These are phyloP conservation scores for Salvia splendens DNA, from an alignment of 257 asterid genomes.

Conservation along the genomic window DNA sequence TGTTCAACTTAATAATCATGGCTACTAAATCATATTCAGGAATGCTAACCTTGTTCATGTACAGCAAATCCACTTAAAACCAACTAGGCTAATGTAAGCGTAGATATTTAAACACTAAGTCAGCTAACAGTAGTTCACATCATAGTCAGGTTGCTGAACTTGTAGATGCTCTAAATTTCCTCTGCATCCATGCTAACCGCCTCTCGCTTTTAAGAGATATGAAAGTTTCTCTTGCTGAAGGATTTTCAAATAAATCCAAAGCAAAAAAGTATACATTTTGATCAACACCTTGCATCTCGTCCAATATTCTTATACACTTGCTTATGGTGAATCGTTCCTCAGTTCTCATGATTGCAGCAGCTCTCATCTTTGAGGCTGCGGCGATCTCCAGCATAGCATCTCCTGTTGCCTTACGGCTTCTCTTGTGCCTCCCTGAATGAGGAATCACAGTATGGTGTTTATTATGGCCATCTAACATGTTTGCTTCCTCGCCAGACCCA, in stretches of 20 bases:
- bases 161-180: slow-evolving; percentile 66
- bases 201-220: slow-evolving; percentile 72
- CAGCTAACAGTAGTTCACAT: slow-evolving; percentile 1
- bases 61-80: no score
- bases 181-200: slow-evolving; percentile 72
- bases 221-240: slow-evolving; percentile 75
- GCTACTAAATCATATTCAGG: no score
- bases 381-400: slow-evolving; percentile 97
- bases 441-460: slow-evolving; percentile 55
- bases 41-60: no score
- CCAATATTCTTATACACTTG: slow-evolving; percentile 80
- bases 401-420: slow-evolving; percentile 87
- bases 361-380: slow-evolving; percentile 91
- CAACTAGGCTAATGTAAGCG: no score
- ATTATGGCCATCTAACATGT: slow-evolving; percentile 67
- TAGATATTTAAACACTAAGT: neutral
- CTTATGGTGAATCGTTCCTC: slow-evolving; percentile 83
- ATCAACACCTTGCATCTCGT: slow-evolving; percentile 81
- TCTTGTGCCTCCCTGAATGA: slow-evolving; percentile 68
- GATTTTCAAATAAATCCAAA: slow-evolving; percentile 75
- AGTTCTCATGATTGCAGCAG: slow-evolving; percentile 75
- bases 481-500: slow-evolving; percentile 82
- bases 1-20: neutral
- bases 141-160: slow-evolving; percentile 43
- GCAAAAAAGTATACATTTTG: slow-evolving; percentile 73